Conservation (phyloP, 305 asterid species). For the Fraxinus ornus region DNA sequence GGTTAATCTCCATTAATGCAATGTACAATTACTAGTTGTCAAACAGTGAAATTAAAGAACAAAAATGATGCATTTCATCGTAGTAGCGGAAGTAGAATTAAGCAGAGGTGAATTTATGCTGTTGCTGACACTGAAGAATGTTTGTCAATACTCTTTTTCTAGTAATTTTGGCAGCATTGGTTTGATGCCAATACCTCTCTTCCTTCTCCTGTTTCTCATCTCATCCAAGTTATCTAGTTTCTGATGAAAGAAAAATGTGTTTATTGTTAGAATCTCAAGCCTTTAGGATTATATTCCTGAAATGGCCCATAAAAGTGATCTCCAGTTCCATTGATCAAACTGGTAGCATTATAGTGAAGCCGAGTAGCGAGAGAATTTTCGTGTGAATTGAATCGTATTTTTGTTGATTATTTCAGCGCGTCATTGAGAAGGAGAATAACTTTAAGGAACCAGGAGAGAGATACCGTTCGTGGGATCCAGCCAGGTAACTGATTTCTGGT, state of each 20-base stretch:
- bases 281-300: background rate
- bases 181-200: background rate
- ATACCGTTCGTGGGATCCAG: constrained; percentile 76
- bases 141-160: too few species aligned
- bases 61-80: too few species aligned
- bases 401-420: constrained; percentile 32
- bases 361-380: background rate
- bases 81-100: too few species aligned
- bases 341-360: background rate
- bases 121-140: too few species aligned
- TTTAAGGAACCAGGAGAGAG: constrained; percentile 93
- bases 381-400: background rate
- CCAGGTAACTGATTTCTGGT: constrained; percentile 43
- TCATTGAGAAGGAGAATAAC: constrained; percentile 88
- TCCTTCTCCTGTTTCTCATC: background rate
- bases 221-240: background rate
- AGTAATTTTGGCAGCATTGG: background rate
- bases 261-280: background rate
- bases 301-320: background rate
- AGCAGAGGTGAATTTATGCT: too few species aligned
- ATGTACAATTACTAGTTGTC: too few species aligned
- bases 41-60: too few species aligned
- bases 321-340: background rate
- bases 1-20: too few species aligned
- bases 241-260: background rate